Evolutionary conservation across 148 eudicot genomes (phyloP), one percentile per base, ranked within the genome.

Genomic region (Spergularia bocconei): DNA sequence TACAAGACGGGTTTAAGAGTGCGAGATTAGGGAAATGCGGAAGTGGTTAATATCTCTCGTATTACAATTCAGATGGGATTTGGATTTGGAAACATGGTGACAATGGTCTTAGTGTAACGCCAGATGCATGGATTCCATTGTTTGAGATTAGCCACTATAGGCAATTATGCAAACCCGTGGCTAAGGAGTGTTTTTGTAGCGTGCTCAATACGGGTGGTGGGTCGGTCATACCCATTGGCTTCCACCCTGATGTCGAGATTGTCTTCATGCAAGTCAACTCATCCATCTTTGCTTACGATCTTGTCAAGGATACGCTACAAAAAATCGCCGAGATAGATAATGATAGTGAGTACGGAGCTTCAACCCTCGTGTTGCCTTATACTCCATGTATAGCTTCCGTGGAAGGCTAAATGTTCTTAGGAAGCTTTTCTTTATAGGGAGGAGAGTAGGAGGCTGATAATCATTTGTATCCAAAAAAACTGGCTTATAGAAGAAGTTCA

Each of bases 51-150:
- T 9, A 72, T 33, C 4, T 72, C 19, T 72, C 64, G 4, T 72
- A 57, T 44, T 72, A 38, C 21, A 59, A 41, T 41, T 39, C 48
- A 33, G 44, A 2, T 21, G 75, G 75, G 2, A 41, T 72, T 57
- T 72, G 75, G 75, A 58, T 72, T 72, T 72, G 75, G 75, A 72
- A 72, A 44, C 75, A 72, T 72, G 63, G 29, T 33, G 60, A 53
- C 54, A 38, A 20, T 13, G 75, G 75, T 36, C 5, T 8, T 11
- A 72, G 48, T 29, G 13, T 36, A 11, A 29, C 74, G 11, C n/a
- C 15, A 0, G 75, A 72, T 29, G 64, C 75, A 13, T 72, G 75
- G 75, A 2, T 58, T 6, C 75, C 65, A 4, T 20, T 72, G 20
- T n/a, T 58, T 19, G 64, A 72, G 57, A 39, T 72, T 5, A 72